Conservation (phyloP, 2,329 filamentous ascomycete species). For the Diaporthe longicolla region DNA sequence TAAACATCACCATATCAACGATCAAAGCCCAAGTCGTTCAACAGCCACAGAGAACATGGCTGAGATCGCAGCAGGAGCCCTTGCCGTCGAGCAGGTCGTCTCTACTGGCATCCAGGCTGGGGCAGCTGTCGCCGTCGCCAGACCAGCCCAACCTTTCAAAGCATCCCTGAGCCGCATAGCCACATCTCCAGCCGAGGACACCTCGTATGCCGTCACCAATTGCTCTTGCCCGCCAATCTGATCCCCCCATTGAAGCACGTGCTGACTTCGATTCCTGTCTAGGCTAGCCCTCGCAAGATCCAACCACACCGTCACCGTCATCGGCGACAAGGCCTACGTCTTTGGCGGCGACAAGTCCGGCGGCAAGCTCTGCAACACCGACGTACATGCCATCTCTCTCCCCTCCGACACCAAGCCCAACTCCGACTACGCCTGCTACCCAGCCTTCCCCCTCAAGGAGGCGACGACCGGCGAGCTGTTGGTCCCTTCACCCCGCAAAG, state of each 20-base stretch:
- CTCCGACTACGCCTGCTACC: conserved; percentile 53
- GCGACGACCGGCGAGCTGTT: conserved; percentile 47
- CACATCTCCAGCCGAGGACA: conserved; percentile 50
- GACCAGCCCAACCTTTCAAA: conserved; percentile 66
- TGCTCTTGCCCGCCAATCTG: too few relatives aligned
- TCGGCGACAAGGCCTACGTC: conserved; percentile 68
- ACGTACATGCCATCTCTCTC: conserved; percentile 66
- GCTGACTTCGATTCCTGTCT: not conserved
- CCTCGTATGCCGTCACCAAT: conserved; percentile 47
- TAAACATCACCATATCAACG: not conserved
- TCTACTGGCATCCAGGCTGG: conserved; percentile 57
- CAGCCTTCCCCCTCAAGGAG: conserved; percentile 49
- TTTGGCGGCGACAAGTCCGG: conserved; percentile 63
- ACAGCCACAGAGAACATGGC: conserved; percentile 50
- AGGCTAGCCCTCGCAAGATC: conserved; percentile 60
- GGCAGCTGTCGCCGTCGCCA: conserved; percentile 61
- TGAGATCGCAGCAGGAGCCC: conserved; percentile 54
- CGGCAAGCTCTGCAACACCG: conserved; percentile 61
- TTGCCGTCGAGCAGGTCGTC: conserved; percentile 57
- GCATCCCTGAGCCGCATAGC: conserved; percentile 63
- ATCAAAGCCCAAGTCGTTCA: not conserved
- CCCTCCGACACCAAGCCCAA: conserved; percentile 57
- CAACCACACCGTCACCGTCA: conserved; percentile 65
- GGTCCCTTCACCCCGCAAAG: conserved; percentile 52
- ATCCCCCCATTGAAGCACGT: not conserved